Percentiles rank a stretch among this genome's conserved stretches.
phyloP scores from a whole-genome alignment of 2,329 filamentous ascomycete species.

The Aspergillus sp. region DNA sequence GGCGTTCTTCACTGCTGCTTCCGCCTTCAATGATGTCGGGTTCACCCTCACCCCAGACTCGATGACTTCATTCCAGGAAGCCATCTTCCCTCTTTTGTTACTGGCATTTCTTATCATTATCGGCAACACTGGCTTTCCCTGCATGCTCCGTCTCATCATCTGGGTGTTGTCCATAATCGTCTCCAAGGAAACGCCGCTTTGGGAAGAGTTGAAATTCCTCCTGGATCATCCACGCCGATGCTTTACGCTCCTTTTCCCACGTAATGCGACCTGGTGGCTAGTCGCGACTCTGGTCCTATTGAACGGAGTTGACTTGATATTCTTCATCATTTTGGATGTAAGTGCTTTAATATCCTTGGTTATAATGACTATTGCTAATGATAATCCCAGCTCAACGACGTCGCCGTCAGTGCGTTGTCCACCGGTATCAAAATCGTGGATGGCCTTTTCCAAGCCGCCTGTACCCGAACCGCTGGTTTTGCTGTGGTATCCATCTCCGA shows the following conservation, averaged over 20 bases:
- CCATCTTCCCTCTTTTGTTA: conserved; percentile 72
- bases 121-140: conserved; percentile 92
- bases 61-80: conserved; percentile 83
- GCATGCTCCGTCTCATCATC: conserved; percentile 90
- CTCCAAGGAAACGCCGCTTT: conserved; percentile 67
- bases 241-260: conserved; percentile 91
- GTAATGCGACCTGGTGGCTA: conserved; percentile 91
- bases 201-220: conserved; percentile 87
- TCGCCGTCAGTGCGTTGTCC: conserved; percentile 66
- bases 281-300: conserved; percentile 80
- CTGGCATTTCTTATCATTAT: conserved; percentile 87
- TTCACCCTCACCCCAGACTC: conserved; percentile 90
- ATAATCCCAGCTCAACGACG: conserved; percentile 57
- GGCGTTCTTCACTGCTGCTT: conserved; percentile 83
- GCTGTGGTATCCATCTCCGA: conserved; percentile 71
- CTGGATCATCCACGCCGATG: conserved; percentile 93
- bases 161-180: conserved; percentile 73
- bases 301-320: conserved; percentile 81
- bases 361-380: neutral
- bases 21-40: conserved; percentile 92
- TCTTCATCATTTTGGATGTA: conserved; percentile 86
- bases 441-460: conserved; percentile 84
- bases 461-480: conserved; percentile 89
- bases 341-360: neutral
- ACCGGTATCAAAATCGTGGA: conserved; percentile 76